Percentiles rank a stretch among this genome's conserved stretches.
These are phyloP conservation scores for Crithidia sp. DNA, from an alignment of 208 protist species.

Conservation along the genomic window DNA sequence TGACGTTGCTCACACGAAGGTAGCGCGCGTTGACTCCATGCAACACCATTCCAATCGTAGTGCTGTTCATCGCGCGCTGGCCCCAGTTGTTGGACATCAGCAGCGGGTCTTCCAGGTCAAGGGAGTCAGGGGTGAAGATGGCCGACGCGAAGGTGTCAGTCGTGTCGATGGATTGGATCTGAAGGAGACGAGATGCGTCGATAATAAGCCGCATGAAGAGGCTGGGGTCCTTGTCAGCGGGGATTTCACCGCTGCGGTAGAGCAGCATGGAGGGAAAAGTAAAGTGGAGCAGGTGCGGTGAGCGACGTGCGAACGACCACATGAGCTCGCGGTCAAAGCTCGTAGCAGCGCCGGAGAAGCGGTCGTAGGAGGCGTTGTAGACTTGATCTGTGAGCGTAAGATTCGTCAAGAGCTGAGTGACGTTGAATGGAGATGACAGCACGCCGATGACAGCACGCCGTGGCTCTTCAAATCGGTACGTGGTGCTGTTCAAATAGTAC, in stretches of 20 bases:
- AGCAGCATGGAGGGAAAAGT: not conserved
- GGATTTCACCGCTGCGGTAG: not conserved
- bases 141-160: not conserved
- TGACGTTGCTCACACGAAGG: not conserved
- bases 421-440: not conserved
- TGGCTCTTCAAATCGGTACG: not conserved
- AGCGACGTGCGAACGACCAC: not conserved
- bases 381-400: not conserved
- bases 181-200: not conserved
- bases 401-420: not conserved
- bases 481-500: not conserved
- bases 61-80: constrained; percentile 3
- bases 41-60: not conserved
- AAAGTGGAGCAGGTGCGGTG: not conserved
- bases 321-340: not conserved
- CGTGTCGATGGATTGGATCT: too few species aligned
- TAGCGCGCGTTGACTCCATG: not conserved
- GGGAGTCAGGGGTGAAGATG: not conserved
- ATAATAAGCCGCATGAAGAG: not conserved
- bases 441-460: not conserved
- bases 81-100: constrained; percentile 31
- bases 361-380: not conserved
- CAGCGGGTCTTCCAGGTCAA: constrained; percentile 14
- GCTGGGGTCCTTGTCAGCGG: not conserved
- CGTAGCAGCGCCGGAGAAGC: not conserved